Conservation (phyloP, 2,329 filamentous ascomycete species). For the Fusarium verticillioides region DNA sequence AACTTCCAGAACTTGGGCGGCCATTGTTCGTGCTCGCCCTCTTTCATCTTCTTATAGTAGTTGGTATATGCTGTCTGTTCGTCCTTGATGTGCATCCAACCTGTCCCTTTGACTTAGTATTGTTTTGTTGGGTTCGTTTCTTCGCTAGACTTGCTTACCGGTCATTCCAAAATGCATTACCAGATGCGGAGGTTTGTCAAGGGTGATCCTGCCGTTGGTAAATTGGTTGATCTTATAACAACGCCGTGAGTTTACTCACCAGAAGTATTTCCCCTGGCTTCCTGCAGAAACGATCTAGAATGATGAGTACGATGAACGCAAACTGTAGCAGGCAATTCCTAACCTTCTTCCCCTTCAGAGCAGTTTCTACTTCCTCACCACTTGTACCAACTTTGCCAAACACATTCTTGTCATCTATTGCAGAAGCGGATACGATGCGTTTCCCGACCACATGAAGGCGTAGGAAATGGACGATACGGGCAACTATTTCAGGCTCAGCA, state of each 20-base stretch:
- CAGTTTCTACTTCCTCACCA: constrained; percentile 76
- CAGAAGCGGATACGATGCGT: constrained; percentile 75
- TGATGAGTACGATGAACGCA: neutral
- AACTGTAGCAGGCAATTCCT: neutral
- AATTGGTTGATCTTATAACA: constrained; percentile 1
- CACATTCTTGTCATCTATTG: constrained; percentile 83
- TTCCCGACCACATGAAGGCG: constrained; percentile 86
- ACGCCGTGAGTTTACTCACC: constrained; percentile 56
- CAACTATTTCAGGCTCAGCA: constrained; percentile 62
- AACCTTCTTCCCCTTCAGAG: constrained; percentile 77
- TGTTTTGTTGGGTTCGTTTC: neutral
- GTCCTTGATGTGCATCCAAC: constrained; percentile 90
- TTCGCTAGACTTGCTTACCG: constrained; percentile 54
- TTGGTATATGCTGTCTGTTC: constrained; percentile 82
- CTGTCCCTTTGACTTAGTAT: constrained; percentile 42
- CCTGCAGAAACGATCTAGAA: constrained; percentile 70
- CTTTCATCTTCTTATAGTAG: constrained; percentile 79
- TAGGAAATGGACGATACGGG: constrained; percentile 87
- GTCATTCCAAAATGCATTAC: constrained; percentile 89
- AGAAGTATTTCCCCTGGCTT: constrained; percentile 98
- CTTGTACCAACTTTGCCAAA: constrained; percentile 92
- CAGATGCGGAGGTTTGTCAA: constrained; percentile 84
- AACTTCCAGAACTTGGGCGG: constrained; percentile 94
- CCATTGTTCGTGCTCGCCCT: constrained; percentile 73
- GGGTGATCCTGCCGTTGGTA: constrained; percentile 50